Evolutionary conservation across 768 basidiomycete species (phyloP).

Genomic region (Clavulina sp.): DNA sequence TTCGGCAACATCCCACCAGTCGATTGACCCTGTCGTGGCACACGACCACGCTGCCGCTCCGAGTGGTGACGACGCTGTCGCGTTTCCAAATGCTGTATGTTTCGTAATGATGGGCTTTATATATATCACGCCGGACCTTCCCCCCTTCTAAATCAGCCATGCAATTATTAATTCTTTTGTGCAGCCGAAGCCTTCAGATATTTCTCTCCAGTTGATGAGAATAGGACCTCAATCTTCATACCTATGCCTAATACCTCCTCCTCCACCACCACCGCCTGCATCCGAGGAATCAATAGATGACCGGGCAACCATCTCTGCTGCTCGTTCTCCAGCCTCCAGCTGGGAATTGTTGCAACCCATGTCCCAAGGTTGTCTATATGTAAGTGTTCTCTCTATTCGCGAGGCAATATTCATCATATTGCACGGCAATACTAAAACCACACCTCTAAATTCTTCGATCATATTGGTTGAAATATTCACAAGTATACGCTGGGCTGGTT

Average conservation of each 20-base stretch:
- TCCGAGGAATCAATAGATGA: slow-evolving; percentile 25
- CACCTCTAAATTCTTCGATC: background rate
- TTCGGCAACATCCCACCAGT: no score
- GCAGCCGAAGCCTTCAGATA: no score
- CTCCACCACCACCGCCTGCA: slow-evolving; percentile 30
- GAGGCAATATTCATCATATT: no score
- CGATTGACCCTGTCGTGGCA: no score
- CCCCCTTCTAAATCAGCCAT: no score
- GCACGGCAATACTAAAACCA: slow-evolving; percentile 3
- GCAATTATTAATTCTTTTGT: no score
- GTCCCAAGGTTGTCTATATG: slow-evolving; percentile 68
- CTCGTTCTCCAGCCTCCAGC: slow-evolving; percentile 45
- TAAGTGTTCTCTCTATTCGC: slow-evolving; percentile 29
- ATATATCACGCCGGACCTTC: no score
- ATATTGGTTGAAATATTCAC: slow-evolving; percentile 5
- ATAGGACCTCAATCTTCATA: slow-evolving; percentile 53
- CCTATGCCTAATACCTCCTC: slow-evolving; percentile 57
- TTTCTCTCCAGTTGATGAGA: slow-evolving; percentile 51
- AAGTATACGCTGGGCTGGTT: slow-evolving; percentile 88
- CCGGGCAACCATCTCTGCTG: background rate
- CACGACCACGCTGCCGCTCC: no score
- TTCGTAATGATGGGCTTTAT: no score
- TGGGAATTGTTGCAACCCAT: slow-evolving; percentile 73
- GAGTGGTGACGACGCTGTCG: no score
- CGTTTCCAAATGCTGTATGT: no score